Evolutionary conservation across 768 basidiomycete genomes (phyloP).

Genomic region (Pleurotus pulmonarius): DNA sequence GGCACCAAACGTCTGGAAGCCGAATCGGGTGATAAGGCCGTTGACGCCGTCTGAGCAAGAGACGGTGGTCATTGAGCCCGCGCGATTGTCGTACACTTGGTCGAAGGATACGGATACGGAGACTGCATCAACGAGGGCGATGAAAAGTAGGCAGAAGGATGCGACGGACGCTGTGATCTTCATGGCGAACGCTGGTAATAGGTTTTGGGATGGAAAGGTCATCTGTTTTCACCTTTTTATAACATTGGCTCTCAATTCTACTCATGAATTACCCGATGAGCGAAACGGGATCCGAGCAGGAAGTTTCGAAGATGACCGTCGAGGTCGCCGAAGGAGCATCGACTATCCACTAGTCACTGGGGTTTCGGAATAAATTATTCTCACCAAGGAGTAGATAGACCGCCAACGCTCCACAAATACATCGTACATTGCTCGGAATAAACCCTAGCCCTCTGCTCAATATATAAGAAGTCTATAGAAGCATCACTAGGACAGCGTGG

Average conservation of each 20-base stretch:
- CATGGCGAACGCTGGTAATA: slow-evolving; percentile 8
- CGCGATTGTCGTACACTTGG: slow-evolving; percentile 42
- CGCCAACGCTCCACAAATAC: too few species aligned
- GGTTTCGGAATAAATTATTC: too few species aligned
- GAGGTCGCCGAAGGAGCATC: too few species aligned
- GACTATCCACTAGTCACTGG: too few species aligned
- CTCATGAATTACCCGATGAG: neutral
- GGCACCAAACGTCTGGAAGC: slow-evolving; percentile 45
- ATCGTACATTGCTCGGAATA: too few species aligned
- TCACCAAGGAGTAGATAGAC: too few species aligned
- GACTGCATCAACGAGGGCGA: slow-evolving; percentile 21
- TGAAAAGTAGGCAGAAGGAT: slow-evolving; percentile 17
- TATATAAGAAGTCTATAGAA: too few species aligned
- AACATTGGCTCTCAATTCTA: neutral
- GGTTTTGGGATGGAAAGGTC: neutral
- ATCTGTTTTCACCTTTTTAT: neutral
- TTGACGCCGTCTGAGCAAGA: slow-evolving; percentile 47
- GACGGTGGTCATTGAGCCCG: slow-evolving; percentile 34
- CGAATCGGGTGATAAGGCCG: slow-evolving; percentile 40
- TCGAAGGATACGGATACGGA: slow-evolving; percentile 37
- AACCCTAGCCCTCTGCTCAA: too few species aligned
- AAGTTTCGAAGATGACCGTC: neutral
- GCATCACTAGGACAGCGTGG: too few species aligned
- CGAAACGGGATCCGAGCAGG: neutral
- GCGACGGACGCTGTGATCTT: slow-evolving; percentile 12